Evolutionary conservation across 768 basidiomycete genomes (phyloP).

Genomic region (Gloeostereum incarnatum): DNA sequence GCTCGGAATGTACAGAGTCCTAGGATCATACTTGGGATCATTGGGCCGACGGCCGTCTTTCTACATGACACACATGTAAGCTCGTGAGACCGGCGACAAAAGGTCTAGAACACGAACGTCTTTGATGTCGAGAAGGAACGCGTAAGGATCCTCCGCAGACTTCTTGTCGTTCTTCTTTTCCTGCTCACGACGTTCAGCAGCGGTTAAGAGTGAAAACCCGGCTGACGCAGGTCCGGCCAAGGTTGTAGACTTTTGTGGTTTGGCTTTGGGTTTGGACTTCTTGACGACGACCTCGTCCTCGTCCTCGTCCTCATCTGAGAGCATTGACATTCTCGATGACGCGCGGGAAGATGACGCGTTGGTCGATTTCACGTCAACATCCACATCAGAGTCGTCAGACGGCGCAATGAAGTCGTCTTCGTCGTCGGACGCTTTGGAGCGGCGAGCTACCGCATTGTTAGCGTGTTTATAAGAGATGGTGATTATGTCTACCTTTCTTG

Average conservation of each 20-base stretch:
- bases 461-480: background rate
- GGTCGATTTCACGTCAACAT: conserved; percentile 39
- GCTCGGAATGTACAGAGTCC: conserved; percentile 76
- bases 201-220: conserved; percentile 57
- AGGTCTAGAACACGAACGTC: conserved; percentile 43
- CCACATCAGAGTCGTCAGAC: conserved; percentile 56
- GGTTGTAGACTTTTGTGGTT: conserved; percentile 16
- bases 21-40: conserved; percentile 84
- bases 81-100: background rate
- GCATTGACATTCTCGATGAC: conserved; percentile 32
- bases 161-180: conserved; percentile 81
- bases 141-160: conserved; percentile 64
- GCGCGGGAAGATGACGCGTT: conserved; percentile 44
- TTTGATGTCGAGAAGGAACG: conserved; percentile 60
- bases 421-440: conserved; percentile 36
- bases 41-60: conserved; percentile 73
- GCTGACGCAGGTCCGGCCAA: conserved; percentile 14
- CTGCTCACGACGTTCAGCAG: conserved; percentile 69
- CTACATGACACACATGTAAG: conserved; percentile 27
- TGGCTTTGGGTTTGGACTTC: conserved; percentile 26
- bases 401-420: conserved; percentile 69
- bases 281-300: conserved; percentile 22
- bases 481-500: conserved; percentile 35
- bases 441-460: conserved; percentile 23
- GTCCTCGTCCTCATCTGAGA: conserved; percentile 31